Evolutionary conservation across 2,329 filamentous ascomycete species (phyloP).

Genomic region (Aspergillus viridinutans): DNA sequence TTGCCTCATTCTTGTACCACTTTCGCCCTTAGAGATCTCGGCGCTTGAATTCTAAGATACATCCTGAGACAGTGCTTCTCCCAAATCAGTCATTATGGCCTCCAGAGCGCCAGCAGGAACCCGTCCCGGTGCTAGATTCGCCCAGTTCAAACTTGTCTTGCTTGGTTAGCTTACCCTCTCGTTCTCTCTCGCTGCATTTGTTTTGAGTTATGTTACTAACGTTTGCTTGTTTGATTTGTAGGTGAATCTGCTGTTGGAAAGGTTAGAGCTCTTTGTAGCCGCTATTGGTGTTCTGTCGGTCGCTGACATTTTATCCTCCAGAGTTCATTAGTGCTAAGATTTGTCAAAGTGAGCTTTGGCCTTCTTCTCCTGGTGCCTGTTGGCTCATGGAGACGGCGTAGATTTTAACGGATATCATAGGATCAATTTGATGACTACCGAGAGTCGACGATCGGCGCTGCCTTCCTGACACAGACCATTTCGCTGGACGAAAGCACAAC

Average conservation of each 20-base stretch:
- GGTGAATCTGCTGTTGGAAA: conserved; percentile 99
- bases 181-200: conserved; percentile 1
- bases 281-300: conserved; percentile 11
- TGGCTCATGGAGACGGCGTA: background rate
- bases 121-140: conserved; percentile 73
- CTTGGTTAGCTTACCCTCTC: conserved; percentile 62
- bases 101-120: conserved; percentile 72
- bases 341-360: conserved; percentile 75
- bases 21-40: background rate
- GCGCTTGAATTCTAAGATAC: background rate
- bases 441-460: conserved; percentile 96
- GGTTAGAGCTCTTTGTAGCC: conserved; percentile 48
- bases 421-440: conserved; percentile 99
- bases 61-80: conserved; percentile 7
- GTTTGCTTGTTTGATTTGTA: conserved; percentile 38
- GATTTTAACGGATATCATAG: conserved; percentile 43
- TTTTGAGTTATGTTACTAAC: conserved; percentile 13
- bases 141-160: conserved; percentile 98
- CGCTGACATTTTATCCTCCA: conserved; percentile 44
- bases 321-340: conserved; percentile 96
- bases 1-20: conserved; percentile 4
- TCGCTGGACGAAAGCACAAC: conserved; percentile 96
- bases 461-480: conserved; percentile 98
- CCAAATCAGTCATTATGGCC: conserved; percentile 62
- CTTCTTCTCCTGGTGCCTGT: background rate